Percentiles rank a stretch among this genome's conserved stretches.
These are phyloP conservation scores for Cladosporium phlei DNA, from an alignment of 2,329 filamentous ascomycete genomes.

Conservation along the genomic window DNA sequence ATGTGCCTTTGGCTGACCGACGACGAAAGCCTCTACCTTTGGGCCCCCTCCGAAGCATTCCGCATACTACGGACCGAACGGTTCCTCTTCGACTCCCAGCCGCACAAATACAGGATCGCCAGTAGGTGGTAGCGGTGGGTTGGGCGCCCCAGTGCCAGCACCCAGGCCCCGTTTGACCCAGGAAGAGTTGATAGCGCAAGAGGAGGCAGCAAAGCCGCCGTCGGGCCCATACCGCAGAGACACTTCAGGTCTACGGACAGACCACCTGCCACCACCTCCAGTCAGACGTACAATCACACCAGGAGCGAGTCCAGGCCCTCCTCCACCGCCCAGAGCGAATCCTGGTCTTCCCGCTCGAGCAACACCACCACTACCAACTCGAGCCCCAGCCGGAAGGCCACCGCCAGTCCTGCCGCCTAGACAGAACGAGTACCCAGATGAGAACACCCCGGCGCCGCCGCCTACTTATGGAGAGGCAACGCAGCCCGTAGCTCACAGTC, in stretches of 20 bases:
- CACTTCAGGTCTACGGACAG: conserved; percentile 66
- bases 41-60: conserved; percentile 72
- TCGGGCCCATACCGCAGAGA: conserved; percentile 64
- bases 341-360: conserved; percentile 16
- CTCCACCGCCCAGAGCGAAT: conserved; percentile 35
- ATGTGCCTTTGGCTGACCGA: conserved; percentile 5
- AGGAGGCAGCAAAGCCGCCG: conserved; percentile 38
- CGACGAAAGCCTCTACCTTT: conserved; percentile 54
- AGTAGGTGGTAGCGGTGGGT: conserved; percentile 25
- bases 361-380: conserved; percentile 8
- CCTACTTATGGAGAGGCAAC: conserved; percentile 46
- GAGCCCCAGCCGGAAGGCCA: conserved; percentile 16
- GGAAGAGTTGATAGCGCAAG: conserved; percentile 31
- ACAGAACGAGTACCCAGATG: conserved; percentile 49
- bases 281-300: conserved; percentile 41
- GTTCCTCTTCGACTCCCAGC: conserved; percentile 5
- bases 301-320: conserved; percentile 33
- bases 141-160: conserved; percentile 41
- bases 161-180: conserved; percentile 29
- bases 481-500: conserved; percentile 24
- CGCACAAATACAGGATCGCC: conserved; percentile 30
- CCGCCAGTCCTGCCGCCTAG: conserved; percentile 70
- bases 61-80: conserved; percentile 41
- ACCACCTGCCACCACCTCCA: conserved; percentile 67
- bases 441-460: conserved; percentile 42